These are phyloP conservation scores for Penicillium dipodomyicola DNA, from an alignment of 495 filamentous ascomycete genomes.

Conservation along the genomic window DNA sequence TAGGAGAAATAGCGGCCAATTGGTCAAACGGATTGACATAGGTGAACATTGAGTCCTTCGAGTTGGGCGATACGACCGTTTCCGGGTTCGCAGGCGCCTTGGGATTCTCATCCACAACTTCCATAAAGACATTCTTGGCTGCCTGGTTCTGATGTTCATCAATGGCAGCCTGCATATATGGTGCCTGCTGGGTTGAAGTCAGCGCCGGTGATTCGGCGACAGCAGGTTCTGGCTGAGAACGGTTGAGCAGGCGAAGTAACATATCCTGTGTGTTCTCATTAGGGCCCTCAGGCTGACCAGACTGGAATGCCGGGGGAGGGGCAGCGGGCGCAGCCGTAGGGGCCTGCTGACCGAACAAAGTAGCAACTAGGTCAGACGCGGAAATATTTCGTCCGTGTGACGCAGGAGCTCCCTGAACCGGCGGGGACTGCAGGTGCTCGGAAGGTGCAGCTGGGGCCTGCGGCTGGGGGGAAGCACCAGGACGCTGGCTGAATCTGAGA, in stretches of 20 bases:
- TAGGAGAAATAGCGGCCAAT: slow-evolving; percentile 65
- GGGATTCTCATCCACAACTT: slow-evolving; percentile 17
- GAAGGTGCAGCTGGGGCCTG: slow-evolving; percentile 26
- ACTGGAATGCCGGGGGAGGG: slow-evolving; percentile 13
- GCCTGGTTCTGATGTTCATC: slow-evolving; percentile 13
- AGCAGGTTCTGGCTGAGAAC: slow-evolving; percentile 45
- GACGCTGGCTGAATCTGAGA: slow-evolving; percentile 72
- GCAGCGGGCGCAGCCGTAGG: slow-evolving; percentile 22
- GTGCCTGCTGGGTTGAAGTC: slow-evolving; percentile 11
- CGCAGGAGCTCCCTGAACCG: slow-evolving; percentile 35
- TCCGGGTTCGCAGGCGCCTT: slow-evolving; percentile 34
- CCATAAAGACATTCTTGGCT: slow-evolving; percentile 19
- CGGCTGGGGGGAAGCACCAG: slow-evolving; percentile 32
- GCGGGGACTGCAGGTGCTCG: slow-evolving; percentile 41
- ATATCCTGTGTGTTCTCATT: slow-evolving; percentile 61
- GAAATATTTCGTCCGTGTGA: slow-evolving; percentile 55
- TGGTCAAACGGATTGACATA: slow-evolving; percentile 82
- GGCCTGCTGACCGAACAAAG: slow-evolving; percentile 49
- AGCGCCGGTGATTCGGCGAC: slow-evolving; percentile 18
- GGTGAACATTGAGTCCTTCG: slow-evolving; percentile 60
- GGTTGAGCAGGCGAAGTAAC: slow-evolving; percentile 63
- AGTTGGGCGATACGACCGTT: slow-evolving; percentile 25
- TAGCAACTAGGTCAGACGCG: slow-evolving; percentile 62
- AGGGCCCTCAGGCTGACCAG: slow-evolving; percentile 31
- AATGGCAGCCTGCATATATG: slow-evolving; percentile 1